Percentiles rank a stretch among this genome's conserved stretches.
Conservation (phyloP, 1,139 yeast species). For the Geotrichum klebahnii region DNA sequence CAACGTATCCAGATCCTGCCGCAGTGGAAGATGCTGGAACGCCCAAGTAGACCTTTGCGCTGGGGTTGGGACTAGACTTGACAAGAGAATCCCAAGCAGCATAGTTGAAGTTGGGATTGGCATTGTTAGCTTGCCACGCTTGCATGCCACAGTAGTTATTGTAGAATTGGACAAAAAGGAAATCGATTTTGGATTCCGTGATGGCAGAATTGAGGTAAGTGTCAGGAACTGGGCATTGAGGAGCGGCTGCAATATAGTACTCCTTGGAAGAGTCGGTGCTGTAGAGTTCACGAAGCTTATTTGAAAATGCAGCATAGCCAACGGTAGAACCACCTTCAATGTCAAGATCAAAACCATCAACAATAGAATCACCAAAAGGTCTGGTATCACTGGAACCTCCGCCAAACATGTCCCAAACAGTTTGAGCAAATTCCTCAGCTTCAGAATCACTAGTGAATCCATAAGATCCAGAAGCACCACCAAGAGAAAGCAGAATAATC, state of each 20-base stretch:
- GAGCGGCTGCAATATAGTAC: constrained; percentile 87
- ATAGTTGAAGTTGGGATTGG: constrained; percentile 46
- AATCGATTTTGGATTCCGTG: constrained; percentile 61
- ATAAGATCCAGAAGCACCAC: constrained; percentile 77
- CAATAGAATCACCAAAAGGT: constrained; percentile 65
- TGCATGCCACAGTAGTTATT: constrained; percentile 70
- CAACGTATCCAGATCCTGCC: constrained; percentile 58
- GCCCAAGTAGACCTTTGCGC: constrained; percentile 61
- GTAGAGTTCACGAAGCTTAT: constrained; percentile 52
- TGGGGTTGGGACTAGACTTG: constrained; percentile 51
- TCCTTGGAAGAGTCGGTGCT: constrained; percentile 44
- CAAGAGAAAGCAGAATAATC: constrained; percentile 68
- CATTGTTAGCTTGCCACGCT: constrained; percentile 24
- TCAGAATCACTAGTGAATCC: constrained; percentile 60
- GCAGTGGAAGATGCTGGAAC: constrained; percentile 68
- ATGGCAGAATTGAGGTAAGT: constrained; percentile 68
- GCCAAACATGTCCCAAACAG: constrained; percentile 82
- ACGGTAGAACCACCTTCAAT: constrained; percentile 53
- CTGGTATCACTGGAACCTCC: constrained; percentile 58
- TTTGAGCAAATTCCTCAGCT: constrained; percentile 65
- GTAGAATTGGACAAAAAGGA: constrained; percentile 87
- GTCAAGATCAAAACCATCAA: constrained; percentile 72
- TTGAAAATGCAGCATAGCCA: constrained; percentile 53
- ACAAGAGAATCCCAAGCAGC: constrained; percentile 79
- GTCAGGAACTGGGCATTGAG: constrained; percentile 92